Evolutionary conservation across 1,139 yeast genomes (phyloP).

Genomic region (Hyphopichia wangnamkhiaoensis): DNA sequence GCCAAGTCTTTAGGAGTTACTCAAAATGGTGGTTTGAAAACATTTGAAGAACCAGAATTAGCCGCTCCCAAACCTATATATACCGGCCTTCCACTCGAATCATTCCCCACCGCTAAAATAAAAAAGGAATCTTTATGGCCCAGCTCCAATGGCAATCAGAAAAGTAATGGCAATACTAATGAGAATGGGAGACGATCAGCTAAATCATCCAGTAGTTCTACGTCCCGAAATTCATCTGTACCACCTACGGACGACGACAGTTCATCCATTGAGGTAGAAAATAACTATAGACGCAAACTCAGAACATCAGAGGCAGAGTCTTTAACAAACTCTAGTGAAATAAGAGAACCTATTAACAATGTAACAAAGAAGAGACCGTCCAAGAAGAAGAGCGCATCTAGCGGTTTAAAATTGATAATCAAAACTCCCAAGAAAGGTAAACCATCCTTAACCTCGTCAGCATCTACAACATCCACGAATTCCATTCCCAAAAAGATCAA

Average conservation of each 20-base stretch:
- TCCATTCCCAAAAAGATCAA: slow-evolving; percentile 34
- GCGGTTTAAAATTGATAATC: neutral
- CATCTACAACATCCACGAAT: neutral
- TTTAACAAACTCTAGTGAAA: slow-evolving; percentile 33
- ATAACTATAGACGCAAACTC: slow-evolving; percentile 24
- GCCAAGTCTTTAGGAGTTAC: slow-evolving; percentile 8
- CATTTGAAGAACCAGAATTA: slow-evolving; percentile 59
- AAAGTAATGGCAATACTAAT: slow-evolving; percentile 9
- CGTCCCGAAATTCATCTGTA: slow-evolving; percentile 7
- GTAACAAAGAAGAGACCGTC: slow-evolving; percentile 5
- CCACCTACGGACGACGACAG: neutral
- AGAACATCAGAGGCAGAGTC: slow-evolving; percentile 36
- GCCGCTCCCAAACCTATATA: slow-evolving; percentile 53
- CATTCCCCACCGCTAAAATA: slow-evolving; percentile 56
- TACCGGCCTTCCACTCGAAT: slow-evolving; percentile 69
- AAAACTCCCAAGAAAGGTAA: slow-evolving; percentile 2
- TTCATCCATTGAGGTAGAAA: slow-evolving; percentile 9
- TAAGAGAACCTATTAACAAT: slow-evolving; percentile 22
- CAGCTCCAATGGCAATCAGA: slow-evolving; percentile 19
- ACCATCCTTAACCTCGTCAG: neutral
- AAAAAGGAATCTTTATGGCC: slow-evolving; percentile 56
- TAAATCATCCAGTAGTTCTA: slow-evolving; percentile 4
- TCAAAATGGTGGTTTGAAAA: slow-evolving; percentile 14
- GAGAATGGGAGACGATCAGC: neutral
- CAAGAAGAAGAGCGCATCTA: slow-evolving; percentile 7